Percentiles rank a stretch among this genome's conserved stretches.
Conservation (phyloP, 805 yeast genomes). For the Tetrapisispora pingtungensis region DNA sequence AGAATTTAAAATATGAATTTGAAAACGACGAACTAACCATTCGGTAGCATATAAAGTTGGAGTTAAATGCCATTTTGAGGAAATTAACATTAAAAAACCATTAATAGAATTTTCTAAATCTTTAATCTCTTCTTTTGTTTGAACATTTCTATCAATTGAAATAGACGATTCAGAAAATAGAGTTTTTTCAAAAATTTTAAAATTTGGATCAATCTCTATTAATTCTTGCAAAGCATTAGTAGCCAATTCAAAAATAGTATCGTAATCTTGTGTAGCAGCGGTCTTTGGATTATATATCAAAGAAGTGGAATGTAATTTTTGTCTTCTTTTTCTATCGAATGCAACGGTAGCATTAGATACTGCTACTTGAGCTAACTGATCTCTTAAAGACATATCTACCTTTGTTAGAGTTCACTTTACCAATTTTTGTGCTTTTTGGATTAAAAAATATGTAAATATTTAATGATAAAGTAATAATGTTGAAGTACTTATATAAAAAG, state of each 20-base stretch:
- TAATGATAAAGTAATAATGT: no score
- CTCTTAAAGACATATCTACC: conserved; percentile 51
- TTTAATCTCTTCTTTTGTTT: conserved; percentile 65
- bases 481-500: no score
- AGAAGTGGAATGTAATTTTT: conserved; percentile 81
- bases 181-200: conserved; percentile 56
- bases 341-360: conserved; percentile 59
- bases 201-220: conserved; percentile 62
- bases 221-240: conserved; percentile 69
- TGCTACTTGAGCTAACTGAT: conserved; percentile 67
- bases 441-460: no score
- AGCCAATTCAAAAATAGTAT: conserved; percentile 61
- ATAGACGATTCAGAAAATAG: conserved; percentile 79
- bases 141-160: conserved; percentile 71
- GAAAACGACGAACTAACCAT: conserved; percentile 90
- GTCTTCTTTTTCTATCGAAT: conserved; percentile 76
- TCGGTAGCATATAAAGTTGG: conserved; percentile 79
- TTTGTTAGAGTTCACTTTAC: no score
- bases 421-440: no score
- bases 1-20: conserved; percentile 69
- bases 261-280: conserved; percentile 93
- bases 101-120: conserved; percentile 65
- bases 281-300: conserved; percentile 73
- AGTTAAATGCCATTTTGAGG: conserved; percentile 66
- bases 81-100: conserved; percentile 60